Conservation (phyloP, 2,329 filamentous ascomycete genomes). For the Colletotrichum aenigma region DNA sequence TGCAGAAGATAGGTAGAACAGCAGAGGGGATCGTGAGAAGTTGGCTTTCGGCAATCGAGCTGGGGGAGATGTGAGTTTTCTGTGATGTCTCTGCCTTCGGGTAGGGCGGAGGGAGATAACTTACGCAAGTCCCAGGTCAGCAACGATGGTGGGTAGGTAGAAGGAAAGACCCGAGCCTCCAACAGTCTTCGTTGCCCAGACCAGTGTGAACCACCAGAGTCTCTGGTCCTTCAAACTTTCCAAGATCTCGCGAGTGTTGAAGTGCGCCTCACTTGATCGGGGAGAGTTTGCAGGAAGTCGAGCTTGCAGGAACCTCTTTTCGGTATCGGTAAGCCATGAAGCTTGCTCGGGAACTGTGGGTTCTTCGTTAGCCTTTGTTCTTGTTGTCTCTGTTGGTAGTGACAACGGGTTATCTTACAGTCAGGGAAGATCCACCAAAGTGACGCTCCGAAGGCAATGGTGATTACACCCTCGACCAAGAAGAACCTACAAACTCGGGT, state of each 20-base stretch:
- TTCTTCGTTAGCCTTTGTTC: not conserved
- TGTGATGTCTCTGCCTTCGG: not conserved
- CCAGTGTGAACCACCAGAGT: not conserved
- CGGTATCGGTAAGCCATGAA: not conserved
- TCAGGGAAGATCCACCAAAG: not conserved
- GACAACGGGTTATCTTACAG: not conserved
- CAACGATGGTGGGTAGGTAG: slow-evolving; percentile 28
- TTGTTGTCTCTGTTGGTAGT: not conserved
- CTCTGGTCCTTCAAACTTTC: not conserved
- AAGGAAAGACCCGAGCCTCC: slow-evolving; percentile 46
- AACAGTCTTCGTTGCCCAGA: not conserved
- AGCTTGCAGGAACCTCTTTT: not conserved
- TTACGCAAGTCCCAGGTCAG: slow-evolving; percentile 28
- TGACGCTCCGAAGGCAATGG: not conserved
- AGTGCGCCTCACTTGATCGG: not conserved
- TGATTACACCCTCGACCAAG: not conserved
- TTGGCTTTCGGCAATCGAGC: not conserved
- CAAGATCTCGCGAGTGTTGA: not conserved
- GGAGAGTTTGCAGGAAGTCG: not conserved
- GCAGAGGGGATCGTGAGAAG: not conserved
- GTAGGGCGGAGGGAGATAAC: not conserved
- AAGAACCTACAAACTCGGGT: not conserved
- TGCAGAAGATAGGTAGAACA: not conserved
- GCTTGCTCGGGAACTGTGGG: not conserved
- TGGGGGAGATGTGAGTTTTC: not conserved